A percentile compares a stretch with the other conserved stretches of the same genome.
These are phyloP conservation scores for Kodamaea suecica DNA, from an alignment of 1,139 yeast species.

Conservation along the genomic window DNA sequence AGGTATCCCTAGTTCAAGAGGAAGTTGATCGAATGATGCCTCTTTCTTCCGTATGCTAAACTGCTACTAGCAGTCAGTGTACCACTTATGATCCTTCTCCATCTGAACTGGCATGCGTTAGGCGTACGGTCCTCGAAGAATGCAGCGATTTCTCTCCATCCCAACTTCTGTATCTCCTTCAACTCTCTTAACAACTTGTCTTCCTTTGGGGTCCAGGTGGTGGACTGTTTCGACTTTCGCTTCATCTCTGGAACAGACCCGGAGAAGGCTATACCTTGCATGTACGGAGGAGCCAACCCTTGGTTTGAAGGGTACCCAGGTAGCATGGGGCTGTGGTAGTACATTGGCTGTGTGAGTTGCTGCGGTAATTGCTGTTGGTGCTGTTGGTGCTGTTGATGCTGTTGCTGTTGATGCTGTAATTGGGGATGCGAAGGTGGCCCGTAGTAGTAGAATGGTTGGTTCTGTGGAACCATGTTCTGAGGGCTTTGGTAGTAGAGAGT, in stretches of 20 bases:
- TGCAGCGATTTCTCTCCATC: constrained; percentile 46
- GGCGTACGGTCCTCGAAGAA: constrained; percentile 45
- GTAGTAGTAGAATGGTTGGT: constrained; percentile 8
- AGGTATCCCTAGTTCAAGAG: constrained; percentile 18
- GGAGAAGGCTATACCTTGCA: constrained; percentile 7
- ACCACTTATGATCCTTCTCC: constrained; percentile 43
- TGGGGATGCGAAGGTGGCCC: neutral
- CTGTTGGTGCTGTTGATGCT: neutral
- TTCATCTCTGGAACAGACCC: constrained; percentile 7
- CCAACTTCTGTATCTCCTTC: constrained; percentile 41
- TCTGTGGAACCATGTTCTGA: constrained; percentile 1
- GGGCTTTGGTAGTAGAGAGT: constrained; percentile 3
- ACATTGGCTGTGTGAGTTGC: constrained; percentile 2
- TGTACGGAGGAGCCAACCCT: constrained; percentile 2
- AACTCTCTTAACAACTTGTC: constrained; percentile 36
- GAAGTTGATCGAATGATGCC: constrained; percentile 28
- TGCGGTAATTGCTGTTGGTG: constrained; percentile 3
- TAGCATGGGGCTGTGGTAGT: constrained; percentile 4
- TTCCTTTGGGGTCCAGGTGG: constrained; percentile 42
- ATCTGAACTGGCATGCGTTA: constrained; percentile 47
- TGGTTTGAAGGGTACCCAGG: neutral
- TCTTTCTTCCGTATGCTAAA: constrained; percentile 16
- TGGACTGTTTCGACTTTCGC: constrained; percentile 31
- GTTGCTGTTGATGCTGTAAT: too few relatives aligned
- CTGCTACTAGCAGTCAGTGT: constrained; percentile 13